Conservation (phyloP, 2,329 filamentous ascomycete genomes). For the Penicillium freii region DNA sequence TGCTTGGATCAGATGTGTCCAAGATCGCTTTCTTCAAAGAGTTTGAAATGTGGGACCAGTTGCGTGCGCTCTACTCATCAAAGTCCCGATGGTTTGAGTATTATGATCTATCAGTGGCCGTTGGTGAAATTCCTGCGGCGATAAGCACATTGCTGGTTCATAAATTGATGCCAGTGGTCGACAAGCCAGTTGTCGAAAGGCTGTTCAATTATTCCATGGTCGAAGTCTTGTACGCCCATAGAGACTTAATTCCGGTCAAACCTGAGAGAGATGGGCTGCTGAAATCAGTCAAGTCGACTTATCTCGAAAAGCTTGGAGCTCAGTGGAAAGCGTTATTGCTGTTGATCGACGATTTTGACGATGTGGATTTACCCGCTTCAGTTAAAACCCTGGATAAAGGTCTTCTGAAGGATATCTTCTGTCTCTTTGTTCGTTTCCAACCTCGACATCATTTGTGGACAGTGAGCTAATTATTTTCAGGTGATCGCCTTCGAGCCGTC, state of each 20-base stretch:
- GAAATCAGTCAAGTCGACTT: background rate
- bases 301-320: background rate
- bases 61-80: conserved; percentile 8
- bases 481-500: conserved; percentile 3
- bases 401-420: conserved; percentile 4
- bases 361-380: background rate
- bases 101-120: conserved; percentile 11
- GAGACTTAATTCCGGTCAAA: background rate
- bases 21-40: conserved; percentile 20
- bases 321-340: conserved; percentile 2
- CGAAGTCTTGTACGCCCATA: background rate
- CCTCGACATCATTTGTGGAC: background rate
- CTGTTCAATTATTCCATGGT: conserved; percentile 3
- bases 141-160: conserved; percentile 5
- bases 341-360: background rate
- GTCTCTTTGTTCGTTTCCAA: conserved; percentile 5
- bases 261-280: conserved; percentile 1
- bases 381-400: background rate
- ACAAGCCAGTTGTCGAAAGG: conserved; percentile 1
- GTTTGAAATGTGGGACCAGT: conserved; percentile 19
- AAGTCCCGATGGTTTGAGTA: conserved; percentile 13
- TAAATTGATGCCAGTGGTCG: conserved; percentile 1
- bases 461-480: conserved; percentile 1
- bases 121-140: conserved; percentile 9
- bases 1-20: conserved; percentile 15